Evolutionary conservation across 148 eudicot genomes (phyloP), one percentile per base, ranked within the genome.

Genomic region (Fagopyrum esculentum): DNA sequence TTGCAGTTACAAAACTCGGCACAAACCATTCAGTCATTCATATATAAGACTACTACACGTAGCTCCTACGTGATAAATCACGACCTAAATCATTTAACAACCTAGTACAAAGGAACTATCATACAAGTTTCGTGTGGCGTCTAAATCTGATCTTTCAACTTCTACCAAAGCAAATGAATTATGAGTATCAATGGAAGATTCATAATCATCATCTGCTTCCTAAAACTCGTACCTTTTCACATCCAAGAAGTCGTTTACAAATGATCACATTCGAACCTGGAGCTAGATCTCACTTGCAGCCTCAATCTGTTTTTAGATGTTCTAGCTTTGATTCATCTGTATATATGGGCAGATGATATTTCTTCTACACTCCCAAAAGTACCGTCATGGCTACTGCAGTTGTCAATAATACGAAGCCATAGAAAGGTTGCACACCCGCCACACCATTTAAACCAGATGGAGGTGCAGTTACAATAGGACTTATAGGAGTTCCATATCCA

Each of bases 401-500:
- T 71, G 74, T 83, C 66, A 83, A 74, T 49, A 77, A 22, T 72
- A 83, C 48, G 79, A 75, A 79, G 29, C 78, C 40, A 16, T 82
- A 56, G 79, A 81, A 71, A 15, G 81, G 90, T 73, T 76, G 87
- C 74, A 75, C 63, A 55, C 63, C 70, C 48, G 80, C 80, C 74
- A 75, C 63, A 55, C 69, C 70, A 50, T 79, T 78, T 46, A 97
- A 88, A 71, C 68, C 83, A 78, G 90, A 83, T 22, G 85, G 74
- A 11, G 86, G 81, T 8, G 85, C 64, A 35, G 84, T 52, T 81
- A 71, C 79, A 46, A 77, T 76, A 40, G 68, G 85, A 1, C 40
- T 35, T 35, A 35, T 35, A 66, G 95, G 90, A 75, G 85, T 82
- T 45, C 83, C 85, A 56, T 84, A 81, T 5, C 83, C 85, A 16